Evolutionary conservation across 2,329 filamentous ascomycete species (phyloP).

Genomic region (Bisporella sp.): DNA sequence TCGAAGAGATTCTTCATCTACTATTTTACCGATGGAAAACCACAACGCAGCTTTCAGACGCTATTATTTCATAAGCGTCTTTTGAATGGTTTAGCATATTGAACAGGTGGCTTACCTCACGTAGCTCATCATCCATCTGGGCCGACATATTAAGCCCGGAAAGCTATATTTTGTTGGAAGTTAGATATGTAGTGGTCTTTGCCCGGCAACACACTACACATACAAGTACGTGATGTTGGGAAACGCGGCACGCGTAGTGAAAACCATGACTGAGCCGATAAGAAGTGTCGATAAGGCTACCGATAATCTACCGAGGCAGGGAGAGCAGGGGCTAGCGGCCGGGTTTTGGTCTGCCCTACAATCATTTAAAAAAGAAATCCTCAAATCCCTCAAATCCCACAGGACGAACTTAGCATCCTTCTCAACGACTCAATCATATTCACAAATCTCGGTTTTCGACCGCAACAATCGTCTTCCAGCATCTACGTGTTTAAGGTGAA

Average conservation of each 20-base stretch:
- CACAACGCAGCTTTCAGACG: slow-evolving; percentile 79
- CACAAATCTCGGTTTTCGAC: not conserved
- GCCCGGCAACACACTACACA: not conserved
- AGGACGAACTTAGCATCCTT: not conserved
- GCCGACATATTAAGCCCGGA: slow-evolving; percentile 9
- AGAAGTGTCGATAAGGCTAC: not conserved
- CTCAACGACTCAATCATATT: not conserved
- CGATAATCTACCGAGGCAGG: not conserved
- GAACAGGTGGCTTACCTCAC: slow-evolving; percentile 10
- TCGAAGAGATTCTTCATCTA: slow-evolving; percentile 73
- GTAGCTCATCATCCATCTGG: slow-evolving; percentile 17
- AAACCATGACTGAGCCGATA: not conserved
- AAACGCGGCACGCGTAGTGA: no score
- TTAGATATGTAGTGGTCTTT: not conserved
- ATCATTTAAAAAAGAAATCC: not conserved
- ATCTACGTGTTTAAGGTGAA: no score
- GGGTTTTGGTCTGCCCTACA: not conserved
- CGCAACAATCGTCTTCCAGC: no score
- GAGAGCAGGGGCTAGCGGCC: not conserved
- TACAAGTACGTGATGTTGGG: no score
- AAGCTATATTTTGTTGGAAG: no score
- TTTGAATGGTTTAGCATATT: not conserved
- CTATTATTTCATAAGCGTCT: slow-evolving; percentile 34
- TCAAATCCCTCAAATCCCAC: not conserved
- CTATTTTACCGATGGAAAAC: slow-evolving; percentile 78